phyloP scores from a whole-genome alignment of 2,329 filamentous ascomycete genomes.

The Fusarium devonianum region DNA sequence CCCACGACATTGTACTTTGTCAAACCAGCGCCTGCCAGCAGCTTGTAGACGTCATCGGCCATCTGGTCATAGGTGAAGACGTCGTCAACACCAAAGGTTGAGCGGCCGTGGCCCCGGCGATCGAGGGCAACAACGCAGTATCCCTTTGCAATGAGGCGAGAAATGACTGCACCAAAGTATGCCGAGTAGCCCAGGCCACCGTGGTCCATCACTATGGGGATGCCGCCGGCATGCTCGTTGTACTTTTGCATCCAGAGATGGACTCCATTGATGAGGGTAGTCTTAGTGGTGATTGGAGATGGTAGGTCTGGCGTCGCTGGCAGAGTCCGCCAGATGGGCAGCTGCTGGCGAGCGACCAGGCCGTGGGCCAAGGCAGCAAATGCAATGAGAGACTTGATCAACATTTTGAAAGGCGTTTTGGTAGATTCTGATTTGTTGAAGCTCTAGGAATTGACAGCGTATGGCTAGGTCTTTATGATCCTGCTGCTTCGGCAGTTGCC shows the following conservation, averaged over 20 bases:
- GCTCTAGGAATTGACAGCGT: accelerated
- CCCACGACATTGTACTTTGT: conserved; percentile 47
- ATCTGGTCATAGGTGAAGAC: conserved; percentile 51
- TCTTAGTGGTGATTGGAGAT: conserved; percentile 42
- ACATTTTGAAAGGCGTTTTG: too few species aligned
- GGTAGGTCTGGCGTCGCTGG: conserved; percentile 50
- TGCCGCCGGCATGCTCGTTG: conserved; percentile 44
- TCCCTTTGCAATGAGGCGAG: conserved; percentile 42
- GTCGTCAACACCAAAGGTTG: conserved; percentile 46
- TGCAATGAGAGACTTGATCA: conserved; percentile 9
- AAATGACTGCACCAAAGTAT: conserved; percentile 51
- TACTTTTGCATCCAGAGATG: conserved; percentile 53
- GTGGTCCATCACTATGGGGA: conserved; percentile 50
- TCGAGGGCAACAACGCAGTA: conserved; percentile 52
- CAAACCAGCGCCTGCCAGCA: conserved; percentile 44
- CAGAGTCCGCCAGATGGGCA: conserved; percentile 45
- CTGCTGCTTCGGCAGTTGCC: too few species aligned
- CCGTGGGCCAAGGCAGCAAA: conserved; percentile 24
- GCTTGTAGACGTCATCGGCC: conserved; percentile 46
- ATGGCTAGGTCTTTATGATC: conserved; percentile 1
- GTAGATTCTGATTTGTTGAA: neutral
- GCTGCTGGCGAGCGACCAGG: conserved; percentile 37
- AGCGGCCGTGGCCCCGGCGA: conserved; percentile 52
- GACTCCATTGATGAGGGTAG: conserved; percentile 46
- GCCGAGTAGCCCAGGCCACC: conserved; percentile 53